phyloP scores from a whole-genome alignment of 495 filamentous ascomycete genomes.

The Opeltia flavorubescens region DNA sequence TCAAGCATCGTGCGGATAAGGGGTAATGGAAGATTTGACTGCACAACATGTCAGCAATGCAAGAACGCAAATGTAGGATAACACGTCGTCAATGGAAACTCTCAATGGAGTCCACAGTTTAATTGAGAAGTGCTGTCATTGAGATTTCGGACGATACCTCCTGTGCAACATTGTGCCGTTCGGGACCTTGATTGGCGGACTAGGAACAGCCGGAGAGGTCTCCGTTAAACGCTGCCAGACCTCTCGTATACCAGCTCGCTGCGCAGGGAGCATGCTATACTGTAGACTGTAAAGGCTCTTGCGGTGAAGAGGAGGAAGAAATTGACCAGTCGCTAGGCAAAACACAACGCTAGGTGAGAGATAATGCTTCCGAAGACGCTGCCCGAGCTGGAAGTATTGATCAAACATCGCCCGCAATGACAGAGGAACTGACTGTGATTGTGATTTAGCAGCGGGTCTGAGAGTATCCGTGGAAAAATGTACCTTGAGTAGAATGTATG shows the following conservation, averaged over 20 bases:
- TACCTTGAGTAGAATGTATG: slow-evolving; percentile 73
- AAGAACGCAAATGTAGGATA: neutral
- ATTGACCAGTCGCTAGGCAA: slow-evolving; percentile 75
- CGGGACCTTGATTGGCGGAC: slow-evolving; percentile 6
- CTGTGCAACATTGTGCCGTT: slow-evolving; percentile 7
- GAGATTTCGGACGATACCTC: neutral
- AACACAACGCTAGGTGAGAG: slow-evolving; percentile 75
- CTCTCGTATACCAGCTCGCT: slow-evolving; percentile 62
- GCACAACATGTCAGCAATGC: too few relatives aligned
- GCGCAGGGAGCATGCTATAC: slow-evolving; percentile 91
- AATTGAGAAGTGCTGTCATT: neutral
- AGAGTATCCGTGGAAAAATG: neutral
- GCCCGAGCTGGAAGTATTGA: slow-evolving; percentile 89
- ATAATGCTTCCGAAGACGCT: slow-evolving; percentile 90
- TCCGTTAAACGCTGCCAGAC: slow-evolving; percentile 70
- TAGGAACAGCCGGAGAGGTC: slow-evolving; percentile 11
- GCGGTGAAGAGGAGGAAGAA: slow-evolving; percentile 81
- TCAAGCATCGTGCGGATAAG: too few relatives aligned
- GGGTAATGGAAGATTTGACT: too few relatives aligned
- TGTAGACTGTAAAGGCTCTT: slow-evolving; percentile 93
- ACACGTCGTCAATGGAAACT: neutral
- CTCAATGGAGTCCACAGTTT: neutral
- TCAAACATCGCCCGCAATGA: slow-evolving; percentile 87
- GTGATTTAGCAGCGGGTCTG: slow-evolving; percentile 7
- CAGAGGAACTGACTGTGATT: slow-evolving; percentile 64